Percentiles rank a stretch among this genome's conserved stretches.
Conservation (phyloP, 208 protist species). For the Leishmania lainsoni region DNA sequence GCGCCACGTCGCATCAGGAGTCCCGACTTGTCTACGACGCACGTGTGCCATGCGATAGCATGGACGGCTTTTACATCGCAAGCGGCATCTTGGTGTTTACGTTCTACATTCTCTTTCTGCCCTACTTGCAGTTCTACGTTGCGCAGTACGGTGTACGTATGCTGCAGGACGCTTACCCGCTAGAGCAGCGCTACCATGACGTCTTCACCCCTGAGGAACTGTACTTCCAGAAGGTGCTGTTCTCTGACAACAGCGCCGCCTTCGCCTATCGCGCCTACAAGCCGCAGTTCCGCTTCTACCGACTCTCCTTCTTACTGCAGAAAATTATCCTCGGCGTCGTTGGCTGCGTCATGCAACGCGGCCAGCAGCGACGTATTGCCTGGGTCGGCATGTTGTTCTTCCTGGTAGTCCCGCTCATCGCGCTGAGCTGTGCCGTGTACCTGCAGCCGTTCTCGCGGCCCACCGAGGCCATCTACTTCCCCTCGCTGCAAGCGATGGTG, state of each 20-base stretch:
- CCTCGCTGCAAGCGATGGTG: slow-evolving; percentile 50
- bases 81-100: slow-evolving; percentile 40
- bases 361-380: slow-evolving; percentile 7
- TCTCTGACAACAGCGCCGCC: slow-evolving; percentile 53
- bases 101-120: slow-evolving; percentile 52
- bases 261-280: slow-evolving; percentile 70
- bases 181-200: slow-evolving; percentile 62
- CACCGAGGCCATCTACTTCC: slow-evolving; percentile 56
- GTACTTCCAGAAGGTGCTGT: slow-evolving; percentile 69
- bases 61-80: slow-evolving; percentile 49
- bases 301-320: slow-evolving; percentile 67
- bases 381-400: slow-evolving; percentile 61
- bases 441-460: slow-evolving; percentile 53
- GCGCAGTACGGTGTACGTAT: slow-evolving; percentile 49
- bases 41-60: slow-evolving; percentile 46
- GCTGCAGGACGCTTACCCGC: slow-evolving; percentile 61
- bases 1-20: slow-evolving; percentile 18
- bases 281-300: slow-evolving; percentile 54
- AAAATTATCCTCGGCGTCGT: slow-evolving; percentile 64
- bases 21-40: slow-evolving; percentile 58
- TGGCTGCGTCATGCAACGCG: slow-evolving; percentile 34
- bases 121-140: slow-evolving; percentile 55
- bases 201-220: slow-evolving; percentile 60
- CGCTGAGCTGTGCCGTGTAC: slow-evolving; percentile 34
- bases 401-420: slow-evolving; percentile 41